Base-by-base conservation (phyloP, 2,329 filamentous ascomycete genomes). In the Cordyceps cateniannulata region DNA sequence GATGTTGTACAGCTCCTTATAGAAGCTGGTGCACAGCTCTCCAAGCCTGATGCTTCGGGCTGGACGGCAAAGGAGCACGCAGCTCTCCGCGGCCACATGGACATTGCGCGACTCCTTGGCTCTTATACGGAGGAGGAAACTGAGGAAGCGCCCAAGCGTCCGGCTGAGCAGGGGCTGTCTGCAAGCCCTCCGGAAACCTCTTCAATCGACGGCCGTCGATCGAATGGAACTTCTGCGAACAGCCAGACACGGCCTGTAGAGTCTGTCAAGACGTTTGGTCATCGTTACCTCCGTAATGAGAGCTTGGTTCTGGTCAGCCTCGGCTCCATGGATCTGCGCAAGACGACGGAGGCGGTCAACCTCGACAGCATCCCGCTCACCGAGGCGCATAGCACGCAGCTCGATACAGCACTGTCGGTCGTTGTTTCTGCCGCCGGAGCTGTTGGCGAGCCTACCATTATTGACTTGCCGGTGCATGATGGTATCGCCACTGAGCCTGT, bases 51-150 rank as follows among this genome's bases (percentile, higher is more conserved):
- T 72, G 89, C 88, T 0, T 97, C 92, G 49, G 93, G 93, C 9
- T 99, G 95, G 95, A 95, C 90, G 3, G 89, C 93, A 1, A 91
- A 88, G 70, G 95, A 99, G 70, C 95, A 99, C 72, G 93, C 95
- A 25, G 89, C 93, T 0, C 77, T 99, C 56, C 83, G 95, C 71
- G 95, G 95, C 0, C 93, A 99, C 71, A 83, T 98, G 66, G 80
- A 84, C 1, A 92, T 98, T 69, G 90, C 92, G 6, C 79, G 81
- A 49, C 82, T 85, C 40, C 81, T 98, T 22, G 83, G 82, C 14
- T 76, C 82, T 38, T 77, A 88, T 16, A 67, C 69, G 2, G 64
- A 69, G 24, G 67, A 76, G 35, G 44, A 48, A 57, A 68, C 70
- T 22, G 66, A 75, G 59, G 66, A 64, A 61, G 55, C 69, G 56